Base-by-base conservation (phyloP, 1,139 yeast genomes). In the Saccharomyces uvarum region DNA sequence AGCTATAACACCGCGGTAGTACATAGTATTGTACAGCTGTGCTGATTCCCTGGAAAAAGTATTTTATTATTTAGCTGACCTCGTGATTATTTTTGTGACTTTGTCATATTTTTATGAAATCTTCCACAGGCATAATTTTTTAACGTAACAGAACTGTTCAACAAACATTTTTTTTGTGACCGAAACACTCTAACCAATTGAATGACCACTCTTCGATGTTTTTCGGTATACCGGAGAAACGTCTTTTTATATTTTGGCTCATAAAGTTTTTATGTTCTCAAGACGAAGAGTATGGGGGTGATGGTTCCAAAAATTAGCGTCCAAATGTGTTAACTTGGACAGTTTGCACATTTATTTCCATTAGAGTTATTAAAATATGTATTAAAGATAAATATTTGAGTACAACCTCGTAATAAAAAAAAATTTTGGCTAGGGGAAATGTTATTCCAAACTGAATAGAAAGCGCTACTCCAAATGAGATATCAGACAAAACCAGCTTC, bases 401-500 rank as follows among this genome's bases (percentile, higher is more conserved):
- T 29, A 29, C 32, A 11, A 11, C n/a, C n/a, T 29, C 32, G 32
- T 29, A 29, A 29, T 24, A 1, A 24, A 24, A 24, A 5, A 24
- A 24, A 24, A 3, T 4, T 24, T 6, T 16, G 13, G 21, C 4
- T 38, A 38, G 8, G 19, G 2, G n/a, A 4, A 9, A 38, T 14
- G 16, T 4, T 14, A 8, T 8, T 38, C 16, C 16, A 38, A 16
- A 38, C 3, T 9, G n/a, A n/a, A n/a, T n/a, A n/a, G n/a, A 16
- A 38, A 9, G 2, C 13, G 24, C 24, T 24, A 24, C 3, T 24
- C 6, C 24, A 24, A 13, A 9, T 4, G 16, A 38, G 11, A 9
- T 13, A 11, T 38, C 19, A 38, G 21, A 16, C 24, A 9, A 38
- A 38, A 32, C 50, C 53, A 21, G 33, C 54, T 16, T 28, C 53